Evolutionary conservation across 306 rosid species (phyloP).

Genomic region (Oxytropis ochrocephala): DNA sequence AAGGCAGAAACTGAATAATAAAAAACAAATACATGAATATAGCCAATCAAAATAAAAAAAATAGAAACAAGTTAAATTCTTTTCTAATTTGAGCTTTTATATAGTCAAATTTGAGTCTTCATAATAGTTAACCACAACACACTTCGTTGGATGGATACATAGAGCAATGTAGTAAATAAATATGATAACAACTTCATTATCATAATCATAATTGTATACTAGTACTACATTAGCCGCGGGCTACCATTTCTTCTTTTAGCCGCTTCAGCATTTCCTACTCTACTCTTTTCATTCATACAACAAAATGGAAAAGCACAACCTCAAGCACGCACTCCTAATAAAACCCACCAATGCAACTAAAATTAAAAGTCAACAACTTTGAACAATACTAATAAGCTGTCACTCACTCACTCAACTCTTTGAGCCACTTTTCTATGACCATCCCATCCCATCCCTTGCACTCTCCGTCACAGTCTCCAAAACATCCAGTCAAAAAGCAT

Average conservation of each 20-base stretch:
- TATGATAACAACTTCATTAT: background rate
- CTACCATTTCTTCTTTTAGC: conserved; percentile 41
- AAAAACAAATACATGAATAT: background rate
- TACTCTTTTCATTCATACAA: background rate
- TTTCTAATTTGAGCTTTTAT: background rate
- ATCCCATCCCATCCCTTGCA: background rate
- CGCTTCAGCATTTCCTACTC: conserved; percentile 51
- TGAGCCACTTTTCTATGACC: background rate
- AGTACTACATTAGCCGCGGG: conserved; percentile 46
- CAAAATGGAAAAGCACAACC: background rate
- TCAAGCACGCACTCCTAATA: background rate
- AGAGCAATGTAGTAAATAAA: background rate
- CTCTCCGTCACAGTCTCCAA: conserved; percentile 33
- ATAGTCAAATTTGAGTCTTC: too few relatives aligned
- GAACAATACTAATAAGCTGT: background rate
- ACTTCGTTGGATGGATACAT: background rate
- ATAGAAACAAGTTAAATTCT: too few relatives aligned
- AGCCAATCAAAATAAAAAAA: background rate
- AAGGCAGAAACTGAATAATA: background rate
- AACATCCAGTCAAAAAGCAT: conserved; percentile 35
- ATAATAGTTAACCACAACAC: conserved; percentile 12
- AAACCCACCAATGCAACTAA: background rate
- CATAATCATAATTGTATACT: background rate
- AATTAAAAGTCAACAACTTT: conserved; percentile 4
- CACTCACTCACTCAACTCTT: background rate